Evolutionary conservation across 306 rosid genomes (phyloP).

Genomic region (Quercus variabilis): DNA sequence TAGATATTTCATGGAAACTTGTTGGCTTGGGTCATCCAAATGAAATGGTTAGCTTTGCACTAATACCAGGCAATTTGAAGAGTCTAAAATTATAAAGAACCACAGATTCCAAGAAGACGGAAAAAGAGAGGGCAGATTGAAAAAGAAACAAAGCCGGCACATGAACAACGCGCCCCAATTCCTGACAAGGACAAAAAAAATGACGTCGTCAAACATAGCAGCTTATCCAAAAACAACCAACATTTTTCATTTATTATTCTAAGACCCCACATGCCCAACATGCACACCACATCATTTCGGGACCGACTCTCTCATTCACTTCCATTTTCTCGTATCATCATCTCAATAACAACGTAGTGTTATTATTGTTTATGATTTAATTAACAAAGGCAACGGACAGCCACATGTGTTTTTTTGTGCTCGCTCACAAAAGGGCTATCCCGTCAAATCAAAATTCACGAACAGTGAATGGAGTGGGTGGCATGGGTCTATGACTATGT

Average conservation of each 20-base stretch:
- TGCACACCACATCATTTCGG: neutral
- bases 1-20: too few relatives aligned
- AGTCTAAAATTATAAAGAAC: neutral
- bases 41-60: too few relatives aligned
- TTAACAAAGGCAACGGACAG: neutral
- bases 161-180: neutral
- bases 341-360: too few relatives aligned
- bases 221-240: neutral
- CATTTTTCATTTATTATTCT: too few relatives aligned
- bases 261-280: neutral
- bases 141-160: slow-evolving; percentile 19
- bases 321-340: neutral
- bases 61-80: too few relatives aligned
- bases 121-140: neutral
- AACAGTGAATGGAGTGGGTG: too few relatives aligned
- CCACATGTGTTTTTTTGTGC: too few relatives aligned
- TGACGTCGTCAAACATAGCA: slow-evolving; percentile 11
- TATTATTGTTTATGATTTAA: too few relatives aligned
- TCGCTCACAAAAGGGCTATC: too few relatives aligned
- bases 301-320: neutral
- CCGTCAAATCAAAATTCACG: too few relatives aligned
- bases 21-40: too few relatives aligned
- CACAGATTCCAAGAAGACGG: neutral
- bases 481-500: neutral
- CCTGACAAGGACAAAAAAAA: neutral